These are phyloP conservation scores for Phytophthora pisi DNA, from an alignment of 352 stramenopile genomes.

Conservation along the genomic window DNA sequence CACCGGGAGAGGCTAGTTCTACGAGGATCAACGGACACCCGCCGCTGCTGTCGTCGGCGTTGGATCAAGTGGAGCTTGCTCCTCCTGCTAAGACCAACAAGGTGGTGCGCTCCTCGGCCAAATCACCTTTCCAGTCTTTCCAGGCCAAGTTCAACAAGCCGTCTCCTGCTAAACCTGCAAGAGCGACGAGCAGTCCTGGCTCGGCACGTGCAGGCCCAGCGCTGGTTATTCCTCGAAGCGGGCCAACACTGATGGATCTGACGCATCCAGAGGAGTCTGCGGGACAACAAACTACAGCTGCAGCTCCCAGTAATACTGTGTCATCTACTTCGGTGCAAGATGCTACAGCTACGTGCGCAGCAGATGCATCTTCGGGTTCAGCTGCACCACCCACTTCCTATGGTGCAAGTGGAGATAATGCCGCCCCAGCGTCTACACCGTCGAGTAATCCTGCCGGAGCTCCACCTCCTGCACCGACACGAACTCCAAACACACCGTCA, in stretches of 20 bases:
- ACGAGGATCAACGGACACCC: conserved; percentile 32
- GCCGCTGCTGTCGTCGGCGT: conserved; percentile 31
- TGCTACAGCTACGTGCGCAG: not conserved
- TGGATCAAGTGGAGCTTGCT: conserved; percentile 55
- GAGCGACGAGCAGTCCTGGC: conserved; percentile 18
- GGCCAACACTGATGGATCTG: conserved; percentile 42
- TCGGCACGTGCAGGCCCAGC: conserved; percentile 1
- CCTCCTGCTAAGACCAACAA: conserved; percentile 29
- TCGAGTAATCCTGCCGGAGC: not conserved
- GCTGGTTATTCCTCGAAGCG: conserved; percentile 26
- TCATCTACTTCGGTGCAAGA: not conserved
- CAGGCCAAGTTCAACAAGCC: conserved; percentile 64
- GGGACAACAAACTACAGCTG: not conserved
- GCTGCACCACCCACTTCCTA: not conserved
- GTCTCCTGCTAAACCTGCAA: conserved; percentile 21
- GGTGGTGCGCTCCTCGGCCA: conserved; percentile 39
- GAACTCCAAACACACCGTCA: conserved; percentile 13
- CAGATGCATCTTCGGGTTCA: not conserved
- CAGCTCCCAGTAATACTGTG: not conserved
- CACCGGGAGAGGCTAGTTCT: not conserved
- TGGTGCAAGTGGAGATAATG: conserved; percentile 1
- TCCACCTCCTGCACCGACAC: not conserved
- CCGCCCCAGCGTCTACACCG: not conserved
- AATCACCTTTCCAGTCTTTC: conserved; percentile 84
- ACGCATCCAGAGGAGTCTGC: conserved; percentile 14